A percentile compares a stretch with the other conserved stretches of the same genome.
phyloP scores from a whole-genome alignment of 1,284 basidiomycete genomes.

The Meira miltonrushii region DNA sequence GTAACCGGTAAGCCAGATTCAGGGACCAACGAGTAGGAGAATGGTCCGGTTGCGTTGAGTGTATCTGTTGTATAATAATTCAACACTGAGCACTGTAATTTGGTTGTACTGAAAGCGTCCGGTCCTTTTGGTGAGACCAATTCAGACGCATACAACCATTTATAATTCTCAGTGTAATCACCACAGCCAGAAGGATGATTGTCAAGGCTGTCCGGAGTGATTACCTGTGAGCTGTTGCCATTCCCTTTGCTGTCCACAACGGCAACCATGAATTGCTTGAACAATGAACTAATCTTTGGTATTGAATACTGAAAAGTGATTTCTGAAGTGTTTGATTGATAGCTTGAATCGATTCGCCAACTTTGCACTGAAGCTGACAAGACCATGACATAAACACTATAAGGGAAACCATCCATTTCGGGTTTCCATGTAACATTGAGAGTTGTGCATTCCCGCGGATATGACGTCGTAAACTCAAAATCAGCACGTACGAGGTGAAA shows the following conservation, averaged over 20 bases:
- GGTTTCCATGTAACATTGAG: conserved; percentile 37
- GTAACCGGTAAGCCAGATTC: conserved; percentile 22
- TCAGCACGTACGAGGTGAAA: too few species aligned
- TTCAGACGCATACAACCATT: conserved; percentile 27
- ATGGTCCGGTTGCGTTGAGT: conserved; percentile 25
- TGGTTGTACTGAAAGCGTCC: conserved; percentile 15
- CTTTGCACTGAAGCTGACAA: conserved; percentile 16
- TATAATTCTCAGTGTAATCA: conserved; percentile 20
- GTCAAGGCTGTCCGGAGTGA: conserved; percentile 17
- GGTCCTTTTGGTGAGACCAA: neutral
- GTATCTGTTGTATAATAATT: conserved; percentile 29
- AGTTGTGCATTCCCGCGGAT: conserved; percentile 28
- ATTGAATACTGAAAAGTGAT: conserved; percentile 36
- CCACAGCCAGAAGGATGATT: conserved; percentile 17
- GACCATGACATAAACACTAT: conserved; percentile 27
- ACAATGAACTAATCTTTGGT: conserved; percentile 20
- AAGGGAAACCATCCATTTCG: conserved; percentile 17
- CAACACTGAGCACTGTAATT: conserved; percentile 27
- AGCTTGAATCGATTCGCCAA: conserved; percentile 26
- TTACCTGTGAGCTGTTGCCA: conserved; percentile 26
- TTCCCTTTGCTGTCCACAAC: conserved; percentile 27
- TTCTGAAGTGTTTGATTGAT: conserved; percentile 21
- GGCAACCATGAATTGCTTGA: conserved; percentile 23
- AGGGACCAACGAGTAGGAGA: conserved; percentile 33
- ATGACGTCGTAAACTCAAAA: conserved; percentile 1